Percentiles rank a stretch among this genome's conserved stretches.
Evolutionary conservation across 331 rosid species (phyloP).

Genomic region (Dryas integrifolia): DNA sequence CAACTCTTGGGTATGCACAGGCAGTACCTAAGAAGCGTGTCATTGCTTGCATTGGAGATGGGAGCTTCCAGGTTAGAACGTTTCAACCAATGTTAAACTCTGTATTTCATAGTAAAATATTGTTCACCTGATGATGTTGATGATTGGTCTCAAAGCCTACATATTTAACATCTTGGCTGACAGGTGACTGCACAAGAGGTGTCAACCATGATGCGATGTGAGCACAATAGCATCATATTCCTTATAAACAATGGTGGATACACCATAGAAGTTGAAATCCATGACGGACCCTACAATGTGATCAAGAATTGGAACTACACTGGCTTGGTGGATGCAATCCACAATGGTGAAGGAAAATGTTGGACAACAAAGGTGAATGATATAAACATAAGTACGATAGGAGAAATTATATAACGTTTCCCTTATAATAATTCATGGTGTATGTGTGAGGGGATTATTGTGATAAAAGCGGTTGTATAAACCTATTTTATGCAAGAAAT

Average conservation of each 20-base stretch:
- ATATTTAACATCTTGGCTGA: background rate
- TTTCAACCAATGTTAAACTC: background rate
- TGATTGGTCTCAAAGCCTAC: background rate
- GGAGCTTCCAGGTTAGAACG: constrained; percentile 42
- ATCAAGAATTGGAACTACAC: constrained; percentile 58
- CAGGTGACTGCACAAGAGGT: constrained; percentile 54
- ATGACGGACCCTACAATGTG: constrained; percentile 51
- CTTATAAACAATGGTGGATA: constrained; percentile 54
- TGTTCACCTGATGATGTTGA: background rate
- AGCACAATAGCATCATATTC: constrained; percentile 41
- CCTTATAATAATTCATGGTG: no score
- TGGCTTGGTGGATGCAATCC: constrained; percentile 44
- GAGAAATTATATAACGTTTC: no score
- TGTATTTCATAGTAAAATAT: background rate
- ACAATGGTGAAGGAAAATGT: constrained; percentile 48
- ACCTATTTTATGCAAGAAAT: no score
- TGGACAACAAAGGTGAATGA: constrained; percentile 37
- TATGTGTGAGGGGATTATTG: no score
- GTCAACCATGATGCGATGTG: constrained; percentile 36
- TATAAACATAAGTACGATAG: background rate
- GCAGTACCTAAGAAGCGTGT: constrained; percentile 40
- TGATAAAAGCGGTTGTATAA: no score
- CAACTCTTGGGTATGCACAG: constrained; percentile 50
- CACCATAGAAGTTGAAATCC: constrained; percentile 55
- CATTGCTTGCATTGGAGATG: constrained; percentile 58